Conservation (phyloP, 371 early-diverging fungal species). For the Mucor racemosus region DNA sequence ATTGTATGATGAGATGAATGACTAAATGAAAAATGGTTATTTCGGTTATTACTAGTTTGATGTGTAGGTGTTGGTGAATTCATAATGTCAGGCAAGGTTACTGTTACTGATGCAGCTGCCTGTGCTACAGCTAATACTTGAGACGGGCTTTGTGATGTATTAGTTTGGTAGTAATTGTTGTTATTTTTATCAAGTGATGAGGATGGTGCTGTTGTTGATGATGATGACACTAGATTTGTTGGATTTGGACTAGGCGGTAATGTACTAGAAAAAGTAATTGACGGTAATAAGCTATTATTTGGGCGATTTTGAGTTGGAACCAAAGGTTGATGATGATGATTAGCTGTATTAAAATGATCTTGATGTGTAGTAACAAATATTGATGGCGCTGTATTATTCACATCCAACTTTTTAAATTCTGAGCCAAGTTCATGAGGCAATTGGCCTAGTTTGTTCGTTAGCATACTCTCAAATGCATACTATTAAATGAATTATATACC, state of each 20-base stretch:
- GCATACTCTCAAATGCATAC: too few species aligned
- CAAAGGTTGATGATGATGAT: constrained; percentile 11
- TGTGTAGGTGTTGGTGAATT: constrained; percentile 2
- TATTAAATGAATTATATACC: constrained; percentile 16
- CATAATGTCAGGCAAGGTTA: constrained; percentile 2
- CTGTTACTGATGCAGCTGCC: constrained; percentile 3
- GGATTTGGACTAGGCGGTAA: constrained; percentile 28
- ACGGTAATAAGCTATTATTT: background rate
- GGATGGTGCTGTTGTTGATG: constrained; percentile 30
- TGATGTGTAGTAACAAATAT: constrained; percentile 64
- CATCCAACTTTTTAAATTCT: constrained; percentile 30
- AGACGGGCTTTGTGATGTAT: background rate
- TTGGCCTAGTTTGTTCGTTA: constrained; percentile 5
- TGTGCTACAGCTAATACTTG: constrained; percentile 8
- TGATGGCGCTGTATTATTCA: constrained; percentile 50
- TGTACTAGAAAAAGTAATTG: constrained; percentile 4
- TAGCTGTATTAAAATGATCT: background rate
- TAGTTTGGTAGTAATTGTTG: background rate
- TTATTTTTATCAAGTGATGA: constrained; percentile 7
- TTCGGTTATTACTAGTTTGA: background rate
- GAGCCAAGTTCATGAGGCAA: constrained; percentile 49
- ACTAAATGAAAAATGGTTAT: background rate
- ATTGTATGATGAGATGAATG: constrained; percentile 2
- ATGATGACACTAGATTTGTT: constrained; percentile 26
- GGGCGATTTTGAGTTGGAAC: constrained; percentile 8